phyloP scores from a whole-genome alignment of 2,329 filamentous ascomycete species.

The Furcasterigmium furcatum region DNA sequence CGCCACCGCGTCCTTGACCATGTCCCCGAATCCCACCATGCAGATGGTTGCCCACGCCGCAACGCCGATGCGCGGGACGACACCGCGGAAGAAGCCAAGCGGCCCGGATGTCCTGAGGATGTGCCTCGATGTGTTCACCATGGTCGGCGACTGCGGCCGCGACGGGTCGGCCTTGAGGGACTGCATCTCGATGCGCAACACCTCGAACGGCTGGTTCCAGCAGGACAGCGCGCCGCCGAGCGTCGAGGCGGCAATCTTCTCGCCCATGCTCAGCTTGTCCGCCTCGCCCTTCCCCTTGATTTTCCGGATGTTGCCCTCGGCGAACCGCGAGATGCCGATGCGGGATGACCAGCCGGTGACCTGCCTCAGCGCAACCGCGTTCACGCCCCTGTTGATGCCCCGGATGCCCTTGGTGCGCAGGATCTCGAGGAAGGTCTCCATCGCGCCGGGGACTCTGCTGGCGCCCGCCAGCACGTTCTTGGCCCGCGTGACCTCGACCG shows the following conservation, averaged over 20 bases:
- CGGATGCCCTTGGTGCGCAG: constrained; percentile 9
- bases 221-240: constrained; percentile 9
- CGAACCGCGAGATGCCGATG: constrained; percentile 12
- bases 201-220: constrained; percentile 14
- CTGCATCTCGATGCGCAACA: constrained; percentile 6
- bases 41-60: constrained; percentile 8
- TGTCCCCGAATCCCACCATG: constrained; percentile 5
- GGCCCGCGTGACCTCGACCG: constrained; percentile 8
- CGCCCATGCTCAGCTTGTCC: constrained; percentile 2
- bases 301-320: constrained; percentile 7
- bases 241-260: constrained; percentile 9
- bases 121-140: constrained; percentile 5
- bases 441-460: constrained; percentile 5
- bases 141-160: constrained; percentile 2
- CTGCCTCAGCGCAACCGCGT: constrained; percentile 10
- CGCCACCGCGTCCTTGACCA: neutral
- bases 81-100: constrained; percentile 5
- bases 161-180: constrained; percentile 4
- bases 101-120: constrained; percentile 5
- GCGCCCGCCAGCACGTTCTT: neutral
- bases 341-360: constrained; percentile 12
- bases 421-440: constrained; percentile 10
- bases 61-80: constrained; percentile 2
- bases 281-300: constrained; percentile 1
- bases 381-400: constrained; percentile 11